Evolutionary conservation across 305 asterid genomes (phyloP).

Genomic region (Solanum hybrid): DNA sequence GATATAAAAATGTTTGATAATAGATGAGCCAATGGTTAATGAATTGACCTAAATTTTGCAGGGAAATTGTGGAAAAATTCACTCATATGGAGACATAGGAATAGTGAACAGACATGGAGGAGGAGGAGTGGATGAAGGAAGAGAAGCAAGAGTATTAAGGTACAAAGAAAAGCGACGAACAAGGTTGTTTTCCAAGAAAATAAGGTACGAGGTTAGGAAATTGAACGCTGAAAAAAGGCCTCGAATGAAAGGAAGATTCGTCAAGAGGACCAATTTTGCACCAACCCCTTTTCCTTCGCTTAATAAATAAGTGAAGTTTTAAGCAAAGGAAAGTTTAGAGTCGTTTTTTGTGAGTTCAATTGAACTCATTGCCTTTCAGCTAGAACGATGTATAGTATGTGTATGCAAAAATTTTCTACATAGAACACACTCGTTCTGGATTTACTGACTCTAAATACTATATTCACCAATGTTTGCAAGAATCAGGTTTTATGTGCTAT

Average conservation of each 20-base stretch:
- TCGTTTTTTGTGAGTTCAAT: neutral
- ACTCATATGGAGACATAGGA: conserved; percentile 35
- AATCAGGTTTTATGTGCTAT: neutral
- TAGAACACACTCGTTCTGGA: neutral
- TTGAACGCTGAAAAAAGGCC: conserved; percentile 90
- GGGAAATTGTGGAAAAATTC: conserved; percentile 44
- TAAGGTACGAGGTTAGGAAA: conserved; percentile 81
- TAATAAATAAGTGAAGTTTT: conserved; percentile 14
- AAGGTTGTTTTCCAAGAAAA: conserved; percentile 82
- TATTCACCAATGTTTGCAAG: neutral
- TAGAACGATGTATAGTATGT: neutral
- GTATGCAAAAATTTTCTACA: neutral
- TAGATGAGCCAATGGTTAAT: neutral
- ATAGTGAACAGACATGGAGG: conserved; percentile 15
- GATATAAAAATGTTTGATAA: neutral
- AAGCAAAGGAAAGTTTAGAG: neutral
- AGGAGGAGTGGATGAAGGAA: conserved; percentile 37
- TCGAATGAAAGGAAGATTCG: conserved; percentile 83
- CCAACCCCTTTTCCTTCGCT: conserved; percentile 21
- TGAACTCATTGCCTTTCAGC: neutral
- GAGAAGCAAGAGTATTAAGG: conserved; percentile 73
- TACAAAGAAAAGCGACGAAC: conserved; percentile 74
- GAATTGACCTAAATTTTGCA: conserved; percentile 8
- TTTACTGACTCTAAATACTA: neutral
- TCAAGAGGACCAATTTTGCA: conserved; percentile 51